These are phyloP conservation scores for Fusarium paranaense DNA, from an alignment of 2,329 filamentous ascomycete genomes.

Conservation along the genomic window DNA sequence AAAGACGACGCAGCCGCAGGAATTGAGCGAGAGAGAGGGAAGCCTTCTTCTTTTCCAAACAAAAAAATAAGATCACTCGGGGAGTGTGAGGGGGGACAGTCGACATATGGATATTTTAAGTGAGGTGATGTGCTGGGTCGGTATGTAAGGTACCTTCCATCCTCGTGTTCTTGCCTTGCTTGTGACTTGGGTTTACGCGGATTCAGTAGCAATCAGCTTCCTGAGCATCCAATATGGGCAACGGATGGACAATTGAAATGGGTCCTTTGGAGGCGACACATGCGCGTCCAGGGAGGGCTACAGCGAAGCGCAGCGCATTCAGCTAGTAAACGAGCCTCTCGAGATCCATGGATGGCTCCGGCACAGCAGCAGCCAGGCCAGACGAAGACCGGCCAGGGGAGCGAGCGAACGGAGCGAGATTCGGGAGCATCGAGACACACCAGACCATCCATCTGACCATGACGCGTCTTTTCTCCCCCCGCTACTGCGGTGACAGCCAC, in stretches of 20 bases:
- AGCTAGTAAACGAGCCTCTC: neutral
- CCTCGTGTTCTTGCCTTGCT: conserved; percentile 26
- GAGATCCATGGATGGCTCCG: conserved; percentile 3
- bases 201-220: conserved; percentile 20
- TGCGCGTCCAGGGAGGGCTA: conserved; percentile 28
- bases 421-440: conserved; percentile 36
- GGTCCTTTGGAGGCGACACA: conserved; percentile 26
- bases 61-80: conserved; percentile 19
- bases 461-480: conserved; percentile 42
- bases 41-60: conserved; percentile 8
- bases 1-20: conserved; percentile 27
- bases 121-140: conserved; percentile 24
- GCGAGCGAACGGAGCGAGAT: neutral
- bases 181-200: conserved; percentile 29
- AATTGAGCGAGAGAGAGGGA: conserved; percentile 19
- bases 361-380: neutral
- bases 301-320: conserved; percentile 1
- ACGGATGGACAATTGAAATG: conserved; percentile 26
- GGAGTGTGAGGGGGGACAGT: conserved; percentile 23
- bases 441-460: conserved; percentile 36
- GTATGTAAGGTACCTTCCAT: conserved; percentile 22
- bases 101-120: conserved; percentile 26
- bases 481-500: conserved; percentile 38
- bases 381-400: neutral
- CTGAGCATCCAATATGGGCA: conserved; percentile 24